Base-by-base conservation (phyloP, 345 rosid species). In the Eucalyptus cloeziana region DNA sequence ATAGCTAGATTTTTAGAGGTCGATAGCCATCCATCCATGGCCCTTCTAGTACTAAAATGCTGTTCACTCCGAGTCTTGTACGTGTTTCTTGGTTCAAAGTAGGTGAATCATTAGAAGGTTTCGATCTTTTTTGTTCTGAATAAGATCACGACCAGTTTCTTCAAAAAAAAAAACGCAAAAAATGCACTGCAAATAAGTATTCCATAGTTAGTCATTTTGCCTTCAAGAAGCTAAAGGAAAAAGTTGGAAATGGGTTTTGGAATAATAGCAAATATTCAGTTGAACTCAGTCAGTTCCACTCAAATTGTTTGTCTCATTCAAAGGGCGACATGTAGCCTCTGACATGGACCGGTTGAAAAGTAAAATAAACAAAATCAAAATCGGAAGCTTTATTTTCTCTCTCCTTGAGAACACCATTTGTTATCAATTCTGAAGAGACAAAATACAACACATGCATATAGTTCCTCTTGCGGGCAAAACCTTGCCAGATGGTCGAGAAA, bases 271-370 rank as follows among this genome's bases (percentile, higher is more conserved):
- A 22, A 22, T 9, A 56, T 56, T 56, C 13, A 56, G 62, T 22
- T 56, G 62, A 22, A 56, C 1, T 10, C 10, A 56, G 62, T 56
- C 13, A 56, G 62, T 10, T 56, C 0, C 0, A 24, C 30, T 56
- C 10, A 21, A 52, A 52, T 52, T 52, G 58, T 52, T 52, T 3
- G 0, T 52, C 0, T 52, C 62, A 24, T 13, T 56, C 2, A 56
- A 56, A 24, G 27, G 62, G 13, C 6, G 30, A 56, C 27, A 24
- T 10, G 62, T 24, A 24, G 0, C 62, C 27, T 22, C 27, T 56
- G 62, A 22, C 62, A 56, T 56, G 62, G 62, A 56, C 62, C 0
- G 13, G 0, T 56, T 0, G 62, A 0, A 56, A 56, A 56, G 0
- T 7, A 56, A 56, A 56, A 21, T 54, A 56, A 56, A 56, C 4